These are phyloP conservation scores for Cystofilobasidium macerans DNA, from an alignment of 768 basidiomycete species.

Conservation along the genomic window DNA sequence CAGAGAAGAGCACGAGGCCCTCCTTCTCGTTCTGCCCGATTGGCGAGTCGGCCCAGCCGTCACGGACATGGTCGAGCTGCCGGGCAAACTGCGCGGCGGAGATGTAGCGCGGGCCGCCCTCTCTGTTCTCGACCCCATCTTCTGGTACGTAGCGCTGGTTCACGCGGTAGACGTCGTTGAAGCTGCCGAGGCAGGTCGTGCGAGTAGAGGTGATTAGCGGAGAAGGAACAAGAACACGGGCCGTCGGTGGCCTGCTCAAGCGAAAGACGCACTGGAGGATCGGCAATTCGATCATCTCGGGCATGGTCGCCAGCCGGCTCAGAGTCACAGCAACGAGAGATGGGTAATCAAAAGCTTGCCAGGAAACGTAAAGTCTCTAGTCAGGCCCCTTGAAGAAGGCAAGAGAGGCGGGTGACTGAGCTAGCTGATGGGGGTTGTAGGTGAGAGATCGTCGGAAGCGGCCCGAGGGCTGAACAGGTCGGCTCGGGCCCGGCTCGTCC, in stretches of 20 bases:
- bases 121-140: neutral
- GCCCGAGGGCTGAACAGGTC: no score
- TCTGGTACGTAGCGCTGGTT: conserved; percentile 5
- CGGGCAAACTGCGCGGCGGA: conserved; percentile 78
- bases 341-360: no score
- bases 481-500: no score
- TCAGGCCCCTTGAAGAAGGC: no score
- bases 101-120: conserved; percentile 48
- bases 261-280: neutral
- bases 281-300: neutral
- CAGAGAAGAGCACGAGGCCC: conserved; percentile 74
- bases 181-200: conserved; percentile 4
- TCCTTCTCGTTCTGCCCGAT: conserved; percentile 47
- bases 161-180: conserved; percentile 26
- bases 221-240: neutral
- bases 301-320: neutral
- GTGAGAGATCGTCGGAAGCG: no score
- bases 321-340: no score
- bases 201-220: neutral
- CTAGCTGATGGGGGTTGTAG: no score
- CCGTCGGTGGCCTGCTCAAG: neutral
- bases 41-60: conserved; percentile 45
- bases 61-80: conserved; percentile 53
- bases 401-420: no score
- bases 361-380: no score